Evolutionary conservation across 306 rosid genomes (phyloP).

Genomic region (Sechiopsis laciniata): DNA sequence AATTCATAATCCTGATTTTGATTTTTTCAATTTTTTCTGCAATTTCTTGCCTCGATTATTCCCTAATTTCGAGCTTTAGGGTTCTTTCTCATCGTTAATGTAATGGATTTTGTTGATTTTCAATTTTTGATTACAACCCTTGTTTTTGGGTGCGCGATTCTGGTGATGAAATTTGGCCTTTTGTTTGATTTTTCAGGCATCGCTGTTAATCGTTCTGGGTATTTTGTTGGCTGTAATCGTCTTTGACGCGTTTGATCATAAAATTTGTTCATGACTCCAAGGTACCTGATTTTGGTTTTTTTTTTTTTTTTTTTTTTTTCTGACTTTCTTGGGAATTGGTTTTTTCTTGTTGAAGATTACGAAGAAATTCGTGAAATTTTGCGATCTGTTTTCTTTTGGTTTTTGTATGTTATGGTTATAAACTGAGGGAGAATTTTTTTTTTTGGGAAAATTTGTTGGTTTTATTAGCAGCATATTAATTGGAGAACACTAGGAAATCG

Average conservation of each 20-base stretch:
- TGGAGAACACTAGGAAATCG: neutral
- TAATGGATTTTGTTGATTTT: conserved; percentile 3
- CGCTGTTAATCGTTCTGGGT: conserved; percentile 18
- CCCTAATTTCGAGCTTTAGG: conserved; percentile 14
- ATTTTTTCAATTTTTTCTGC: neutral
- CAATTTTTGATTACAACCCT: neutral
- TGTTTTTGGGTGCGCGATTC: neutral
- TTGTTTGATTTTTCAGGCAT: conserved; percentile 22
- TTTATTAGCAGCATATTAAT: neutral
- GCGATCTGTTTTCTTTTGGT: conserved; percentile 5
- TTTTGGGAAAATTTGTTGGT: neutral
- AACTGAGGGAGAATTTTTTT: neutral
- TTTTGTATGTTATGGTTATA: neutral
- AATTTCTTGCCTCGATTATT: conserved; percentile 9
- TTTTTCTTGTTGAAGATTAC: conserved; percentile 3
- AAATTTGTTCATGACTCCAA: conserved; percentile 34
- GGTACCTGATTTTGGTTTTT: conserved; percentile 26
- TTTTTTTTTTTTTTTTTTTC: too few species aligned
- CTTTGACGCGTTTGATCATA: conserved; percentile 11
- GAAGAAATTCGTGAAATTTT: conserved; percentile 5
- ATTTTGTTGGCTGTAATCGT: conserved; percentile 6
- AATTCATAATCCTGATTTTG: neutral
- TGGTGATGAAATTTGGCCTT: conserved; percentile 4
- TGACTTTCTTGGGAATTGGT: neutral
- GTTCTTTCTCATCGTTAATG: conserved; percentile 1